Evolutionary conservation across 2,329 filamentous ascomycete species (phyloP).

Genomic region (Botrytis aclada): DNA sequence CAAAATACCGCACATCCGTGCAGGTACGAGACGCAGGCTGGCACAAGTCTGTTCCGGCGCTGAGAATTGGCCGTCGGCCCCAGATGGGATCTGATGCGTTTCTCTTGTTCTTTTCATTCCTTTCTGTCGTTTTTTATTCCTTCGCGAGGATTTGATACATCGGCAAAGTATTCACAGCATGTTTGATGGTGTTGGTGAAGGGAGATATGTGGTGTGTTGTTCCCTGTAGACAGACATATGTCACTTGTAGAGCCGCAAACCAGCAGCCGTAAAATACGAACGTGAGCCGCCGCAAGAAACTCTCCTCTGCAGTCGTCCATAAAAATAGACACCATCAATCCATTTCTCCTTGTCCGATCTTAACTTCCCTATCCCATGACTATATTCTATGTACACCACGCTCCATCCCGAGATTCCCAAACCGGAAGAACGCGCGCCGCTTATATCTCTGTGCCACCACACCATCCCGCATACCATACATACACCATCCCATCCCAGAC

Average conservation of each 20-base stretch:
- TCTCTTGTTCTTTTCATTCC: background rate
- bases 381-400: background rate
- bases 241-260: background rate
- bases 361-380: background rate
- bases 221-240: background rate
- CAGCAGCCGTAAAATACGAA: background rate
- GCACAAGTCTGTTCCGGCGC: background rate
- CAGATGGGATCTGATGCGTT: background rate
- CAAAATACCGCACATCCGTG: background rate
- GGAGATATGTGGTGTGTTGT: background rate
- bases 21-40: constrained; percentile 5
- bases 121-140: background rate
- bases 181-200: background rate
- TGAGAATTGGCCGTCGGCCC: background rate
- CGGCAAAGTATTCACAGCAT: background rate
- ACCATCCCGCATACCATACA: background rate
- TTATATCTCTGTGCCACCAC: background rate
- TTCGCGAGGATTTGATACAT: background rate
- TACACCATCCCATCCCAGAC: background rate
- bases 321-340: background rate
- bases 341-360: background rate
- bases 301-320: background rate
- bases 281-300: background rate
- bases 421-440: background rate
- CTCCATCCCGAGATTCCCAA: background rate